Conservation (phyloP, 768 basidiomycete genomes). For the Sporobolomyces roseus region DNA sequence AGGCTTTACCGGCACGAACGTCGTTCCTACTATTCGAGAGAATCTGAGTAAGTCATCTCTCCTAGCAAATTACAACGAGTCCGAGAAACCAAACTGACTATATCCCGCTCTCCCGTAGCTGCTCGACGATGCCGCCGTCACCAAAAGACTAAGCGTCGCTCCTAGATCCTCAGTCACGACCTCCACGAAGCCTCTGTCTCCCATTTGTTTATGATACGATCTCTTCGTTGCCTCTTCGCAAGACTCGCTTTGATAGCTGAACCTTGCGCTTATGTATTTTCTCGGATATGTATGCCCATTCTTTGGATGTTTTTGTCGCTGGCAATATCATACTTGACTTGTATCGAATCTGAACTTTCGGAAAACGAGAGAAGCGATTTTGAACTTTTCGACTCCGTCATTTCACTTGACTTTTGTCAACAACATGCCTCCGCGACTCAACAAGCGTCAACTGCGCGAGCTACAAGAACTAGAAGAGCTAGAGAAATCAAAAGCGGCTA, state of each 20-base stretch:
- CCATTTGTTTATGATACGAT: no score
- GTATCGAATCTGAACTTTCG: background rate
- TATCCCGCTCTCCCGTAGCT: background rate
- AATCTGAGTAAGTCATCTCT: slow-evolving; percentile 7
- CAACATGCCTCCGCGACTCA: slow-evolving; percentile 43
- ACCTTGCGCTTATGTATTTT: background rate
- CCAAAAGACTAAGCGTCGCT: background rate
- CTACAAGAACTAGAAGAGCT: slow-evolving; percentile 49
- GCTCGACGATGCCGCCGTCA: slow-evolving; percentile 13
- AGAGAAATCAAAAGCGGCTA: background rate
- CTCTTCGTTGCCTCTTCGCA: background rate
- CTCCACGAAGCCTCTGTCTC: background rate
- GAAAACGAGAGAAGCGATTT: background rate
- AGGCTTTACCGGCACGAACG: slow-evolving; percentile 14
- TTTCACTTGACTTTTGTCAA: background rate
- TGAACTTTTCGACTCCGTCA: background rate
- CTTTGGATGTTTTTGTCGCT: no score
- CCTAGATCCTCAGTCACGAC: background rate
- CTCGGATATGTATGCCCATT: no score
- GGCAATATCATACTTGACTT: no score
- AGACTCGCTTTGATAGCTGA: slow-evolving; percentile 1
- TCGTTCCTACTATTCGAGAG: background rate
- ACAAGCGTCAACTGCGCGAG: slow-evolving; percentile 50
- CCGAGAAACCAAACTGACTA: no score
- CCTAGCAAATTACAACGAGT: no score